These are phyloP conservation scores for Wickerhamomyces alni DNA, from an alignment of 805 yeast genomes.

Conservation along the genomic window DNA sequence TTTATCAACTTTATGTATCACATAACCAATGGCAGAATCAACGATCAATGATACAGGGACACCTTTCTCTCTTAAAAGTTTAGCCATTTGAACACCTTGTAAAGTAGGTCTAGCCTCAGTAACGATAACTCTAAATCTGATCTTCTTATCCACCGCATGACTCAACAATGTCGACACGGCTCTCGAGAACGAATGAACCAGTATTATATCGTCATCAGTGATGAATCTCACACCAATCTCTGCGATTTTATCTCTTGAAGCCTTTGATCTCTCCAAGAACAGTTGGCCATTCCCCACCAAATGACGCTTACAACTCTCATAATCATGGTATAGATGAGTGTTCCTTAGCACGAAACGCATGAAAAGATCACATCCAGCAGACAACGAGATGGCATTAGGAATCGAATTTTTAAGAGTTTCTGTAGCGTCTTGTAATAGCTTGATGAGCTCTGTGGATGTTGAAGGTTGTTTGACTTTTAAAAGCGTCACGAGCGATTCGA, in stretches of 20 bases:
- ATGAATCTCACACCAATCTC: slow-evolving; percentile 83
- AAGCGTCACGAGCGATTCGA: slow-evolving; percentile 86
- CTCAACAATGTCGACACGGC: slow-evolving; percentile 74
- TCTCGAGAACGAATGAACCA: slow-evolving; percentile 89
- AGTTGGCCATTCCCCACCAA: slow-evolving; percentile 90
- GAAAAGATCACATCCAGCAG: slow-evolving; percentile 97
- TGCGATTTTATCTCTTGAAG: slow-evolving; percentile 82
- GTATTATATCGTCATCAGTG: slow-evolving; percentile 84
- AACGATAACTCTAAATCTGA: slow-evolving; percentile 83
- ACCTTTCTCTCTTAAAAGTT: slow-evolving; percentile 56
- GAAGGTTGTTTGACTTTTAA: slow-evolving; percentile 79
- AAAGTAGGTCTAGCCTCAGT: slow-evolving; percentile 89
- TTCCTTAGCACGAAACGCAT: slow-evolving; percentile 89
- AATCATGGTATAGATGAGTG: slow-evolving; percentile 80
- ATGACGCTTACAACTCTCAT: slow-evolving; percentile 89
- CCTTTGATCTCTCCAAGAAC: slow-evolving; percentile 87
- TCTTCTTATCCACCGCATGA: slow-evolving; percentile 69
- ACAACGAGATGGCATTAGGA: slow-evolving; percentile 84
- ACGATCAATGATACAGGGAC: slow-evolving; percentile 86
- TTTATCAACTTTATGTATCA: slow-evolving; percentile 86
- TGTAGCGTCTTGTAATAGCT: slow-evolving; percentile 71
- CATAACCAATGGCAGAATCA: slow-evolving; percentile 91
- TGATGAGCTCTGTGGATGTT: slow-evolving; percentile 90
- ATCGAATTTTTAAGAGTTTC: slow-evolving; percentile 69
- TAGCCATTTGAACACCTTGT: slow-evolving; percentile 69